Evolutionary conservation across 306 rosid species (phyloP).

Genomic region (Medicago arabica): DNA sequence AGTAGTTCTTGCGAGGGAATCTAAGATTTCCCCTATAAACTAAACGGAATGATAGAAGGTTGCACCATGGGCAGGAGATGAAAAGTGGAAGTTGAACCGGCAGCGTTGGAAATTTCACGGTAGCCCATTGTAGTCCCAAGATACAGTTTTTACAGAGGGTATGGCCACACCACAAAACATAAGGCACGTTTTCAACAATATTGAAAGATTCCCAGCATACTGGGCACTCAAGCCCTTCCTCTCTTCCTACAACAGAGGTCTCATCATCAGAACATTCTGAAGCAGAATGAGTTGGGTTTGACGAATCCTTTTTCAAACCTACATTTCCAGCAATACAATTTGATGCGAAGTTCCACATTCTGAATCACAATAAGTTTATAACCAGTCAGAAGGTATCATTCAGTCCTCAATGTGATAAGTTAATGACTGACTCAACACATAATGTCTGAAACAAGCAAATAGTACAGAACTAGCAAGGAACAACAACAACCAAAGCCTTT

Average conservation of each 20-base stretch:
- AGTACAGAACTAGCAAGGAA: conserved; percentile 29
- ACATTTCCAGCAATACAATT: conserved; percentile 78
- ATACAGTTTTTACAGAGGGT: conserved; percentile 98
- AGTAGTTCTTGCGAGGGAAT: conserved; percentile 95
- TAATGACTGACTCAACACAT: conserved; percentile 24
- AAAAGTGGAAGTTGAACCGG: conserved; percentile 98
- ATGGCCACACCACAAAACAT: conserved; percentile 98
- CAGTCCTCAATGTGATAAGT: conserved; percentile 33
- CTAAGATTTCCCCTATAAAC: conserved; percentile 79
- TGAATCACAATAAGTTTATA: conserved; percentile 42
- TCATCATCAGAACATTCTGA: conserved; percentile 93
- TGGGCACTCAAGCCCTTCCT: conserved; percentile 95
- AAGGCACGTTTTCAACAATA: conserved; percentile 95
- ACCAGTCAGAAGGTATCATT: conserved; percentile 50
- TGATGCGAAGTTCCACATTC: conserved; percentile 95
- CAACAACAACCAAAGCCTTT: not conserved
- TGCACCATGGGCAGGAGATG: conserved; percentile 98
- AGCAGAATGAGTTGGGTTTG: conserved; percentile 57
- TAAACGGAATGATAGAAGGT: conserved; percentile 83
- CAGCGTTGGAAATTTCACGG: conserved; percentile 85
- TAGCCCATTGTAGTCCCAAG: conserved; percentile 95
- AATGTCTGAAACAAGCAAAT: conserved; percentile 41
- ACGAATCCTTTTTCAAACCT: conserved; percentile 57
- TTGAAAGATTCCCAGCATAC: conserved; percentile 97
- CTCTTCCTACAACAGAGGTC: conserved; percentile 73